phyloP scores from a whole-genome alignment of 192 early-diverging fungal genomes.

The Rhizophagus prolifer region DNA sequence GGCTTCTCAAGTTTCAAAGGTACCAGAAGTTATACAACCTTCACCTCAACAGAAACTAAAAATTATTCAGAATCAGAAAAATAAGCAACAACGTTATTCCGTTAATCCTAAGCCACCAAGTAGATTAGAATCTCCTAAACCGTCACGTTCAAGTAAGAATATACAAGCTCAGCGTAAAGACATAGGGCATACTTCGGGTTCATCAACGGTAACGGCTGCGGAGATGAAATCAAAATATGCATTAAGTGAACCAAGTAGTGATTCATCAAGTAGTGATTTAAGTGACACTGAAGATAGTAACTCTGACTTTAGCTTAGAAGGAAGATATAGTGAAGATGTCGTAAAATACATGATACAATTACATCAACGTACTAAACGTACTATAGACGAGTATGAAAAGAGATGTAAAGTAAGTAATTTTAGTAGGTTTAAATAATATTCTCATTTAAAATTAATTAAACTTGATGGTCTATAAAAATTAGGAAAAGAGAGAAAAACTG shows the following conservation, averaged over 20 bases:
- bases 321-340: constrained; percentile 34
- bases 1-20: not conserved
- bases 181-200: not conserved
- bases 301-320: constrained; percentile 12
- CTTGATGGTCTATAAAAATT: not conserved
- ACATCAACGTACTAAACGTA: constrained; percentile 35
- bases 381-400: constrained; percentile 42
- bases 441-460: not conserved
- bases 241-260: not conserved
- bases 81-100: not conserved
- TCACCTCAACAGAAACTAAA: not conserved
- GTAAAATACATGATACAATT: constrained; percentile 46
- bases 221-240: not conserved
- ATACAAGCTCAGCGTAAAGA: not conserved
- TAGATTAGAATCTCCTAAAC: not conserved
- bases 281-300: not conserved
- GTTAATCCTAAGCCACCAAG: not conserved
- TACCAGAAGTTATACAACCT: not conserved
- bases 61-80: not conserved
- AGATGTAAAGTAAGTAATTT: constrained; percentile 29
- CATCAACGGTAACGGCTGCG: not conserved
- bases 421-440: not conserved
- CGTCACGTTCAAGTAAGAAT: not conserved
- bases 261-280: constrained; percentile 25
- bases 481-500: constrained; percentile 35